These are phyloP conservation scores for Colletotrichum tofieldiae DNA, from an alignment of 2,329 filamentous ascomycete genomes.

Conservation along the genomic window DNA sequence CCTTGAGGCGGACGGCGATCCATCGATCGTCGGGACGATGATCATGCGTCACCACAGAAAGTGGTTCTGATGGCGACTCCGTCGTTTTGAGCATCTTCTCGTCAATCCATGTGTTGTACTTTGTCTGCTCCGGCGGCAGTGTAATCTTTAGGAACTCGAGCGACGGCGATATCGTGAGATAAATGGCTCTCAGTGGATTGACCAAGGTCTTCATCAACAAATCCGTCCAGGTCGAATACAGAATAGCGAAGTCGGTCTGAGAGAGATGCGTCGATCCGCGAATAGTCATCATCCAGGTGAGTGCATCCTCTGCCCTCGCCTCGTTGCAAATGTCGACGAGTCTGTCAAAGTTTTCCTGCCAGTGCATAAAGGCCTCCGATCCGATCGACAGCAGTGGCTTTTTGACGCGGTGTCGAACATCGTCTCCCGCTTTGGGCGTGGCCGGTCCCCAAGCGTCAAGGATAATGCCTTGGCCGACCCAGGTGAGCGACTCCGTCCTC, in stretches of 20 bases:
- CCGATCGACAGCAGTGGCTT: slow-evolving; percentile 76
- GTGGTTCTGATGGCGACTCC: slow-evolving; percentile 48
- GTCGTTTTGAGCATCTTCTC: slow-evolving; percentile 65
- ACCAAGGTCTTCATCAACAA: slow-evolving; percentile 74
- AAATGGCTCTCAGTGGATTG: slow-evolving; percentile 74
- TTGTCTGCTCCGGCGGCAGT: slow-evolving; percentile 62
- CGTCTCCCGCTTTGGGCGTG: slow-evolving; percentile 61
- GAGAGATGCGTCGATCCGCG: slow-evolving; percentile 76
- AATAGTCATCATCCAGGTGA: slow-evolving; percentile 67
- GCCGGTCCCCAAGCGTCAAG: slow-evolving; percentile 76
- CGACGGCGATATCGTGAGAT: slow-evolving; percentile 74
- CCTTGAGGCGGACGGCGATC: slow-evolving; percentile 70
- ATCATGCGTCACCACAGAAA: slow-evolving; percentile 63
- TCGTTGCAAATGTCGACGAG: slow-evolving; percentile 72
- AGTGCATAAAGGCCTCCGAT: slow-evolving; percentile 80
- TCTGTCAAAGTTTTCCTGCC: slow-evolving; percentile 74
- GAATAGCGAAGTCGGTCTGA: slow-evolving; percentile 76
- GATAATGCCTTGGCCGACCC: slow-evolving; percentile 75
- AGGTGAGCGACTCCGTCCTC: slow-evolving; percentile 67
- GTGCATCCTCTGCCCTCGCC: slow-evolving; percentile 61
- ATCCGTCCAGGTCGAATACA: slow-evolving; percentile 73
- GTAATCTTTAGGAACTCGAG: slow-evolving; percentile 74
- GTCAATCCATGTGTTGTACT: slow-evolving; percentile 67
- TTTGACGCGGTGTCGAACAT: slow-evolving; percentile 60
- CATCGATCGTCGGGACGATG: slow-evolving; percentile 72